Base-by-base conservation (phyloP, 331 rosid genomes). In the Prunus yedoensis region DNA sequence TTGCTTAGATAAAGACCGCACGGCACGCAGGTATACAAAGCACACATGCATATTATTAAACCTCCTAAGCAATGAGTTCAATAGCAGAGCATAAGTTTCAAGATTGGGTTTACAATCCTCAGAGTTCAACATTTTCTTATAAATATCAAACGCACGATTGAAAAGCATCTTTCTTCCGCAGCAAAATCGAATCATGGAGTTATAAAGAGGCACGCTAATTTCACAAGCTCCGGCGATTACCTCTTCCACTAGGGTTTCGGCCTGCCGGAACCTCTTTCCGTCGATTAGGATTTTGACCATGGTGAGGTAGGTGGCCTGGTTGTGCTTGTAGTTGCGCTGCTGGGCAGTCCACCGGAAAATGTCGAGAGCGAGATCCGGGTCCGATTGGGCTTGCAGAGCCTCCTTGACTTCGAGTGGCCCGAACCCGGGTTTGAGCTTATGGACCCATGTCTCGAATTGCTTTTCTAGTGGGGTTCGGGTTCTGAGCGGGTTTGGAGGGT, bases 291-390 rank as follows among this genome's bases (percentile, higher is more conserved):
- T 87, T 11, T 76, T 86, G 77, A 94, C 85, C 84, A 84, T 79
- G 46, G 97, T 75, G 51, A 88, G 83, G 82, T 94, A 94, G n/a
- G 95, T 91, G 73, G 60, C 43, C 59, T 78, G 76, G 82, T 63
- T 87, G 83, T 94, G 98, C 73, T 79, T 77, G 87, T 94, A 91
- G 71, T 84, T 77, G 16, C 95, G 98, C 53, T 94, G 98, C 64
- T 89, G 93, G 10, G 93, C 90, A 9, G 97, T 91, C 97, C 97
- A 94, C 1, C 99, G 87, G 93, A 94, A 94, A 77, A 94, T 90
- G 81, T 94, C 99, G 49, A 94, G 84, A 25, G 96, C 96, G 50
- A 94, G 96, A 56, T 94, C 99, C 0, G 99, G 90, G 75, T 94
- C 99, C 1, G 91, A 83, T 59, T 90, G 97, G 74, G 95, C 85